A percentile compares a stretch with the other conserved stretches of the same genome.
phyloP scores from a whole-genome alignment of 352 stramenopile genomes.

The Globisporangium splendens region DNA sequence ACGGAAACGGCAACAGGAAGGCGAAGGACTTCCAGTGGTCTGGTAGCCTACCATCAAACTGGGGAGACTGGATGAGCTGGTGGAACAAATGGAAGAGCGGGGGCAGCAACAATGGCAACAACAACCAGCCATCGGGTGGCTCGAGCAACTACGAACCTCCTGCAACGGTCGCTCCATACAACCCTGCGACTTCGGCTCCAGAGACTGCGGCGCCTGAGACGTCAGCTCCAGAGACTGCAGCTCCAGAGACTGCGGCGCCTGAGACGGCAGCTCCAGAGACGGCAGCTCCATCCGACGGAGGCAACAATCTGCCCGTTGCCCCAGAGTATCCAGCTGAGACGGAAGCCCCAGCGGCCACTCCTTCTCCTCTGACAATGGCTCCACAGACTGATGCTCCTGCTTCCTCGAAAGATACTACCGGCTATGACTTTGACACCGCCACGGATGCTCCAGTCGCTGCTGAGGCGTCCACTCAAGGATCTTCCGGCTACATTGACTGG shows the following conservation, averaged over 20 bases:
- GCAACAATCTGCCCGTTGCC: conserved; percentile 6
- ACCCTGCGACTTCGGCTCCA: conserved; percentile 10
- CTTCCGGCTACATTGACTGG: neutral
- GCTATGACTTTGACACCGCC: conserved; percentile 5
- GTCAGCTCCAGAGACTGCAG: conserved; percentile 10
- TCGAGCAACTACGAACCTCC: conserved; percentile 8
- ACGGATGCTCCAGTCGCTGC: conserved; percentile 1
- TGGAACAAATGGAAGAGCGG: conserved; percentile 7
- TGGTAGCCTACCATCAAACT: neutral
- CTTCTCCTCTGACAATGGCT: conserved; percentile 3
- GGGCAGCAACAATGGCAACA: conserved; percentile 6
- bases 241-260: conserved; percentile 10
- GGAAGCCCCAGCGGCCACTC: neutral
- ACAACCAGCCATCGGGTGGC: conserved; percentile 4
- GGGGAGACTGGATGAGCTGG: conserved; percentile 8
- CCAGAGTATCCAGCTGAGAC: conserved; percentile 3
- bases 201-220: no score
- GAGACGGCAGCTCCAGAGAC: conserved; percentile 4
- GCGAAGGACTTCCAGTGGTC: neutral
- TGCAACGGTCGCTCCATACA: conserved; percentile 14
- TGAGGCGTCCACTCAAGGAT: neutral
- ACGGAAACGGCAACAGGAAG: conserved; percentile 1
- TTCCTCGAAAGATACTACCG: conserved; percentile 6
- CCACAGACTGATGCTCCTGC: neutral
- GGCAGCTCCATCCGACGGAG: neutral